A percentile compares a stretch with the other conserved stretches of the same genome.
These are phyloP conservation scores for Phytomonas francai DNA, from an alignment of 208 protist species.

Conservation along the genomic window DNA sequence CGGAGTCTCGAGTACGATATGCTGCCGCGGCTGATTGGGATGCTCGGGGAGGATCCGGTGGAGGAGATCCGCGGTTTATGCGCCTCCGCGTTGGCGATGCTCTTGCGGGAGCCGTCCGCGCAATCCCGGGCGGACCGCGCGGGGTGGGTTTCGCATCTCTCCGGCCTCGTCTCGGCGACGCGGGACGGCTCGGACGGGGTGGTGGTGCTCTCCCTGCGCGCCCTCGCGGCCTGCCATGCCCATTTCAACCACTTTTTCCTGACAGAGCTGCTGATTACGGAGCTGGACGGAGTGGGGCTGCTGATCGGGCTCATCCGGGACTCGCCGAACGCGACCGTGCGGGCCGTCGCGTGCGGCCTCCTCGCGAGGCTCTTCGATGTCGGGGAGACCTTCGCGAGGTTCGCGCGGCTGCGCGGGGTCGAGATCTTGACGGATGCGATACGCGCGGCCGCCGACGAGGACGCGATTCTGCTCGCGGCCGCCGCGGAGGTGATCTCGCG, in stretches of 20 bases:
- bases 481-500: slow-evolving; percentile 56
- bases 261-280: slow-evolving; percentile 32
- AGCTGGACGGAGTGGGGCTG: slow-evolving; percentile 25
- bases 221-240: slow-evolving; percentile 50
- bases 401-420: slow-evolving; percentile 38
- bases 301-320: slow-evolving; percentile 28
- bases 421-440: slow-evolving; percentile 33
- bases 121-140: slow-evolving; percentile 24
- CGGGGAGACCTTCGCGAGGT: slow-evolving; percentile 62
- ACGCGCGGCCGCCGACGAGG: slow-evolving; percentile 5
- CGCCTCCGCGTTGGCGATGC: slow-evolving; percentile 47
- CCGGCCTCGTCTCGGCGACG: slow-evolving; percentile 28
- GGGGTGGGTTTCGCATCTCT: slow-evolving; percentile 14
- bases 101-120: slow-evolving; percentile 39
- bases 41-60: slow-evolving; percentile 44
- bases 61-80: slow-evolving; percentile 56
- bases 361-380: slow-evolving; percentile 51
- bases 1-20: slow-evolving; percentile 42
- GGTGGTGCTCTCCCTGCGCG: slow-evolving; percentile 44
- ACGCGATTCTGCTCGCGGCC: slow-evolving; percentile 46
- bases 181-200: slow-evolving; percentile 44
- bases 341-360: slow-evolving; percentile 47
- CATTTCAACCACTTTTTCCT: slow-evolving; percentile 50
- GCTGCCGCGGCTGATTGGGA: slow-evolving; percentile 48
- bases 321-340: slow-evolving; percentile 25